phyloP scores from a whole-genome alignment of 257 asterid genomes.

The Solanum chaucha region DNA sequence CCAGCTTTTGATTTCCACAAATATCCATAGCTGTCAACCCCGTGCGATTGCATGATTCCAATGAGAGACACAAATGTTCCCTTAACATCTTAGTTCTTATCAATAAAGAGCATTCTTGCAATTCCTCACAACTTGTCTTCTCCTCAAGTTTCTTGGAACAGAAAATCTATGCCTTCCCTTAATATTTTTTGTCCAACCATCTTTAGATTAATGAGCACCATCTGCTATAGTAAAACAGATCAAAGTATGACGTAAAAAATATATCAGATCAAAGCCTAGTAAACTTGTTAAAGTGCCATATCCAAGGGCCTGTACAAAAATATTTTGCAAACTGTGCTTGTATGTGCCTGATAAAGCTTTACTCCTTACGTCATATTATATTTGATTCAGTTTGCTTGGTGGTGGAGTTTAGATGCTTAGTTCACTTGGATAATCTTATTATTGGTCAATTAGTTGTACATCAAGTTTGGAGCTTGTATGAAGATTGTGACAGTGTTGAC shows the following conservation, averaged over 20 bases:
- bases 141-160: not conserved
- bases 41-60: not conserved
- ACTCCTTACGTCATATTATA: not conserved
- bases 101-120: not conserved
- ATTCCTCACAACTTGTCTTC: not conserved
- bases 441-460: not conserved
- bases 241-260: not conserved
- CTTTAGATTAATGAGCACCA: not conserved
- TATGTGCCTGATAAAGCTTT: not conserved
- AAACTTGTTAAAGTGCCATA: not conserved
- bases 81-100: not conserved
- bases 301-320: not conserved
- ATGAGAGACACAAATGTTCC: not conserved
- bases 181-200: not conserved
- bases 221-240: not conserved
- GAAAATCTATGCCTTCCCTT: not conserved
- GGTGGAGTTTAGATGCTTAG: not conserved
- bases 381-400: not conserved
- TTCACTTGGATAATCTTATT: not conserved
- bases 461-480: not conserved
- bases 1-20: not conserved
- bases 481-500: not conserved
- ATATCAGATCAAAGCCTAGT: not conserved
- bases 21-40: not conserved
- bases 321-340: not conserved